Conservation (phyloP, 345 rosid genomes). For the Alliaria petiolata region DNA sequence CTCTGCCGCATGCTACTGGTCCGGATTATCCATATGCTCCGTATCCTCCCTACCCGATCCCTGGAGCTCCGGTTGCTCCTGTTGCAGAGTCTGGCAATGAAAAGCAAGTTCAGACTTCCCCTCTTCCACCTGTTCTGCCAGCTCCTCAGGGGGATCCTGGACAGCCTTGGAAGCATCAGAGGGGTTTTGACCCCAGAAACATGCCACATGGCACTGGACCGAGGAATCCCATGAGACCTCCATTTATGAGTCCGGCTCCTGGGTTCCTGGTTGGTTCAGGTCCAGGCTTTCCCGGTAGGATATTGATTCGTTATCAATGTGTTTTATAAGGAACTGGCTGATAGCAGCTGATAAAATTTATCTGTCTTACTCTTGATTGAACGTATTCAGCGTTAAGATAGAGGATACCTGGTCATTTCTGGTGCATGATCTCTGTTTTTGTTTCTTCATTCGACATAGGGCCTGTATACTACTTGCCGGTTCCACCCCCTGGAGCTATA, state of each 20-base stretch:
- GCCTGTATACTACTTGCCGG: constrained; percentile 61
- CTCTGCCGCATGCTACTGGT: constrained; percentile 61
- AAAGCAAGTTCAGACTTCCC: constrained; percentile 47
- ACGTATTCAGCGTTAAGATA: not conserved
- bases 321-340: not conserved
- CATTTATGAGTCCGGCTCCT: constrained; percentile 61
- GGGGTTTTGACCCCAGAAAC: constrained; percentile 49
- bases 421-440: not conserved
- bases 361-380: not conserved
- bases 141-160: constrained; percentile 61
- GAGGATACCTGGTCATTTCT: not conserved
- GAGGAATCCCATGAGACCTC: constrained; percentile 58
- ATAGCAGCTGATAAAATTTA: not conserved
- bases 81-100: constrained; percentile 55
- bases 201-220: constrained; percentile 69
- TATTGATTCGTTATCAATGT: constrained; percentile 14
- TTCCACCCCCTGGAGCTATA: constrained; percentile 64
- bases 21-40: constrained; percentile 62
- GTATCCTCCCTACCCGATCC: constrained; percentile 56
- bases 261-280: constrained; percentile 78
- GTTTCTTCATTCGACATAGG: constrained; percentile 41
- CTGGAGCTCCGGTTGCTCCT: constrained; percentile 54
- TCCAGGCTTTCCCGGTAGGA: constrained; percentile 77
- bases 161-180: constrained; percentile 64
- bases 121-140: constrained; percentile 51